Percentiles rank a stretch among this genome's conserved stretches.
phyloP scores from a whole-genome alignment of 805 yeast species.

The Metschnikowia sp. region DNA sequence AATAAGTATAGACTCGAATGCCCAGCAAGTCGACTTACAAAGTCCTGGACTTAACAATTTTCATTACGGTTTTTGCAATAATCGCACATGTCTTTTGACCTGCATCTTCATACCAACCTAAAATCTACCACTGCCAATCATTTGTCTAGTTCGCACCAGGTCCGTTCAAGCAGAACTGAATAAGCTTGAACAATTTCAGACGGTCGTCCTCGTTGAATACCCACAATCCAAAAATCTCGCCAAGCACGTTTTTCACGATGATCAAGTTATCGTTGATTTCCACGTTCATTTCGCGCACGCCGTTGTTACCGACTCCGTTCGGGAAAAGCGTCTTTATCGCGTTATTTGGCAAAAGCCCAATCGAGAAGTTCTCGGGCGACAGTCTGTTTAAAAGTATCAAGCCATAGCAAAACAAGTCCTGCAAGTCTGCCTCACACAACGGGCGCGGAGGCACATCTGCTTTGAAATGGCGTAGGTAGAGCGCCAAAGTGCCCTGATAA shows the following conservation, averaged over 20 bases:
- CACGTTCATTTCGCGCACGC: slow-evolving; percentile 51
- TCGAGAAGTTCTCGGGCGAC: slow-evolving; percentile 66
- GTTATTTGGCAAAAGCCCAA: slow-evolving; percentile 62
- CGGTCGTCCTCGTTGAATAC: slow-evolving; percentile 68
- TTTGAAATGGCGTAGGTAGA: slow-evolving; percentile 52
- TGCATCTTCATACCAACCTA: not conserved
- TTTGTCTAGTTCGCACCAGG: not conserved
- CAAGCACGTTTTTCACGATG: slow-evolving; percentile 62
- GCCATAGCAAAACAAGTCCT: slow-evolving; percentile 58
- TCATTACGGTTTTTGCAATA: not conserved
- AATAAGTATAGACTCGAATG: too few species aligned
- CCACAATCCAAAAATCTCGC: slow-evolving; percentile 78
- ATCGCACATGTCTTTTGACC: not conserved
- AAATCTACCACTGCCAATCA: not conserved
- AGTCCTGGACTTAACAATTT: too few species aligned
- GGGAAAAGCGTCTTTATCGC: slow-evolving; percentile 45
- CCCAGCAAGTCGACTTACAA: too few species aligned
- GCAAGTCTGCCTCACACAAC: slow-evolving; percentile 25
- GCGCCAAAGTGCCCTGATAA: slow-evolving; percentile 65
- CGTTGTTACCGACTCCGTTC: slow-evolving; percentile 26
- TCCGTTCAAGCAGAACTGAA: slow-evolving; percentile 36
- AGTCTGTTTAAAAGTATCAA: slow-evolving; percentile 64
- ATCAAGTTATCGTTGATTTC: slow-evolving; percentile 69
- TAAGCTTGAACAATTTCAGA: slow-evolving; percentile 49
- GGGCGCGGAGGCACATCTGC: slow-evolving; percentile 21